These are phyloP conservation scores for Platanthera guangdongensis DNA, from an alignment of 106 monocot genomes.

Conservation along the genomic window DNA sequence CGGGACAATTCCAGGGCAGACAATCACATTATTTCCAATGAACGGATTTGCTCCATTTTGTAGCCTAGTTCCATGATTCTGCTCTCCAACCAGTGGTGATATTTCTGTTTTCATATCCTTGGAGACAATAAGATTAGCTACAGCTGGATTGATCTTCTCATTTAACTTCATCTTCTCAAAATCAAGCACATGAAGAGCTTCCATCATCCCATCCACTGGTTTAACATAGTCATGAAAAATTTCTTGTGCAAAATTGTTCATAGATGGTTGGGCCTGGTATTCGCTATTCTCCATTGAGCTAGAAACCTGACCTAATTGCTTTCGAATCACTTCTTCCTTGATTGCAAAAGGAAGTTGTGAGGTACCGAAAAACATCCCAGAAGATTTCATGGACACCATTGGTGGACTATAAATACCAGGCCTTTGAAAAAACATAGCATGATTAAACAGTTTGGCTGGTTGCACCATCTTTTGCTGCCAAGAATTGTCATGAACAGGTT, in stretches of 20 bases:
- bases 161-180: slow-evolving; percentile 11
- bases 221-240: slow-evolving; percentile 21
- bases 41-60: slow-evolving; percentile 23
- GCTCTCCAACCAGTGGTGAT: slow-evolving; percentile 3
- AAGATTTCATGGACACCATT: neutral
- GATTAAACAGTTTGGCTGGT: too few relatives aligned
- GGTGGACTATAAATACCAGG: too few relatives aligned
- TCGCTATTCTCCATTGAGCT: slow-evolving; percentile 16
- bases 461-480: too few relatives aligned
- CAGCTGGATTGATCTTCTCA: slow-evolving; percentile 21
- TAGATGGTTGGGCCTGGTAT: slow-evolving; percentile 13
- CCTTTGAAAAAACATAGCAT: too few relatives aligned
- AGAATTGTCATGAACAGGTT: too few relatives aligned
- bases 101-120: slow-evolving; percentile 13
- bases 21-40: slow-evolving; percentile 10
- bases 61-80: slow-evolving; percentile 13
- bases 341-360: slow-evolving; percentile 2
- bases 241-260: slow-evolving; percentile 11
- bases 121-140: slow-evolving; percentile 9
- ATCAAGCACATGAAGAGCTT: slow-evolving; percentile 22
- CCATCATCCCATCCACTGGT: slow-evolving; percentile 27
- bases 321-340: neutral
- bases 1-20: slow-evolving; percentile 8
- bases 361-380: slow-evolving; percentile 19
- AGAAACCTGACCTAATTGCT: slow-evolving; percentile 13